Percentiles rank a stretch among this genome's conserved stretches.
Conservation (phyloP, 352 stramenopile species). For the Saprolegnia parasitica region DNA sequence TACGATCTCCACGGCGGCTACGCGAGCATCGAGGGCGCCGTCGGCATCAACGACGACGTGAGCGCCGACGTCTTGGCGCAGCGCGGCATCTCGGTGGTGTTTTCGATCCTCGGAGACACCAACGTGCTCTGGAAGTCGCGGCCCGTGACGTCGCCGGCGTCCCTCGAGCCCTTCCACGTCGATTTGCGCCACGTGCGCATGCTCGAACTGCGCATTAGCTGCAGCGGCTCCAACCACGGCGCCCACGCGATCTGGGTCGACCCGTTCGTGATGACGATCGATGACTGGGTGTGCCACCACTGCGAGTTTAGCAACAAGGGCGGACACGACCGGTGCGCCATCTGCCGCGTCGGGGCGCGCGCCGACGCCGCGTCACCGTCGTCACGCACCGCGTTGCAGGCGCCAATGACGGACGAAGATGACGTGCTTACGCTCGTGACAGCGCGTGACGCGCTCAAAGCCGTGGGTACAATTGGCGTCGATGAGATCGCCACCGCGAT, state of each 20-base stretch:
- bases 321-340: conserved; percentile 36
- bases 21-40: conserved; percentile 43
- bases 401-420: background rate
- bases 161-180: conserved; percentile 56
- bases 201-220: conserved; percentile 65
- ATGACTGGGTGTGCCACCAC: conserved; percentile 65
- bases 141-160: conserved; percentile 36
- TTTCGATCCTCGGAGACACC: conserved; percentile 69
- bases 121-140: conserved; percentile 71
- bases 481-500: conserved; percentile 32
- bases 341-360: conserved; percentile 40
- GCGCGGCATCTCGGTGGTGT: conserved; percentile 48
- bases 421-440: background rate
- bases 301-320: conserved; percentile 77
- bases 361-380: background rate
- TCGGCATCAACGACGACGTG: conserved; percentile 76
- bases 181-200: conserved; percentile 59
- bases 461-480: conserved; percentile 3
- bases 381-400: background rate
- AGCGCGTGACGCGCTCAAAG: background rate
- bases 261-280: conserved; percentile 53
- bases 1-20: conserved; percentile 73
- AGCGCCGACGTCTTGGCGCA: conserved; percentile 54
- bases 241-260: conserved; percentile 80
- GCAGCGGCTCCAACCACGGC: conserved; percentile 68